phyloP scores from a whole-genome alignment of 768 basidiomycete species.

The Mycena haematopus region DNA sequence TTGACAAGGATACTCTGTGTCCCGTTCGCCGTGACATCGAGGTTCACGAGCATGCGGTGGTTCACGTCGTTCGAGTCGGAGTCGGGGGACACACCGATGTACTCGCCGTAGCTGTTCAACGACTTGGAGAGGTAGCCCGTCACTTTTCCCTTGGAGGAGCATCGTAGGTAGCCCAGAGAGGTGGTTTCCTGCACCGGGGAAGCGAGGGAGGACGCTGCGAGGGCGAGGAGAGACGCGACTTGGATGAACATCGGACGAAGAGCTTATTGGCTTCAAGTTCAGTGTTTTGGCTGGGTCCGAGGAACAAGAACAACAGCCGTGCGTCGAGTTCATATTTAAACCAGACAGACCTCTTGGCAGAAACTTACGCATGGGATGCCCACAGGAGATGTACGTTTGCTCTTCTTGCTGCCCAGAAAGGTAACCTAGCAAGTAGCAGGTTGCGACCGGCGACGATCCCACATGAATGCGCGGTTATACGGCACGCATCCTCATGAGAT shows the following conservation, averaged over 20 bases:
- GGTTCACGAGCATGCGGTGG: conserved; percentile 19
- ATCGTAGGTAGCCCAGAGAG: conserved; percentile 15
- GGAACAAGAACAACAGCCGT: background rate
- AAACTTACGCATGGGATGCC: background rate
- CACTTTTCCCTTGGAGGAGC: background rate
- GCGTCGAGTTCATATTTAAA: background rate
- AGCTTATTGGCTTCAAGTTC: background rate
- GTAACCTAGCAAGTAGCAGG: no score
- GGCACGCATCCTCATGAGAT: no score
- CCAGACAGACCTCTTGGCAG: background rate
- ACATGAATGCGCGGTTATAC: no score
- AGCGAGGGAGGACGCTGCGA: conserved; percentile 4
- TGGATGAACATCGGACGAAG: conserved; percentile 10
- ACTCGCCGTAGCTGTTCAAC: conserved; percentile 14
- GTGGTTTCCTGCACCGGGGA: background rate
- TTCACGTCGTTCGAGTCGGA: conserved; percentile 13
- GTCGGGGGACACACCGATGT: conserved; percentile 18
- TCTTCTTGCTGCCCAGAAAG: background rate
- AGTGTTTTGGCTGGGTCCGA: background rate
- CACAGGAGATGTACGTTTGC: background rate
- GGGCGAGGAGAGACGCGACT: conserved; percentile 2
- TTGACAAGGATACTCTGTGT: conserved; percentile 20
- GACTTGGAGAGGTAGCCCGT: conserved; percentile 15
- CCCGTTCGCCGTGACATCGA: conserved; percentile 5
- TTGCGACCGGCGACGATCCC: no score